Evolutionary conservation across 2,329 filamentous ascomycete species (phyloP).

Genomic region (Pyrenophora seminiperda): DNA sequence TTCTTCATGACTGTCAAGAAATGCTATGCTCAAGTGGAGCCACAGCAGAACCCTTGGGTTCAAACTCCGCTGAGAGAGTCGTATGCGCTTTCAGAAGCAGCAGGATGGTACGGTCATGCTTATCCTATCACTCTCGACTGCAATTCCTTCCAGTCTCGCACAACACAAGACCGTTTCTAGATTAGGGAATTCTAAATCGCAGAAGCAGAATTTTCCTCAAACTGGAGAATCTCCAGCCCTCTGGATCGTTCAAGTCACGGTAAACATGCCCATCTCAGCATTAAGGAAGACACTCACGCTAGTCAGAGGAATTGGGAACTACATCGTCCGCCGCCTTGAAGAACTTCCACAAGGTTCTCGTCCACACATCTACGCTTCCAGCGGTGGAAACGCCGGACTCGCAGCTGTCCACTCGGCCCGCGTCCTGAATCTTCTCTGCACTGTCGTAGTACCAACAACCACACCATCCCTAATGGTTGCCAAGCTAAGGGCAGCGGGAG

Average conservation of each 20-base stretch:
- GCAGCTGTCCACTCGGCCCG: slow-evolving; percentile 76
- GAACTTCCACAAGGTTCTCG: slow-evolving; percentile 40
- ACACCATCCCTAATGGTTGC: slow-evolving; percentile 72
- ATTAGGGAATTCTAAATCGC: slow-evolving; percentile 47
- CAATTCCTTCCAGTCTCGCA: not conserved
- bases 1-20: slow-evolving; percentile 35
- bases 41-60: slow-evolving; percentile 61
- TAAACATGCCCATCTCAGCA: slow-evolving; percentile 23
- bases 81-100: slow-evolving; percentile 67
- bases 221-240: slow-evolving; percentile 82
- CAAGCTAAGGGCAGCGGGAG: slow-evolving; percentile 71
- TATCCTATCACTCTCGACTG: slow-evolving; percentile 4
- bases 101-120: slow-evolving; percentile 68
- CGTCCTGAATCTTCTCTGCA: slow-evolving; percentile 67
- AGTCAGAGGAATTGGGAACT: slow-evolving; percentile 68
- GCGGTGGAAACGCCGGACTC: slow-evolving; percentile 83
- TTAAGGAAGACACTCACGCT: not conserved
- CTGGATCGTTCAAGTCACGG: slow-evolving; percentile 81
- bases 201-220: slow-evolving; percentile 79
- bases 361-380: slow-evolving; percentile 76
- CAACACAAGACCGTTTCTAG: slow-evolving; percentile 5
- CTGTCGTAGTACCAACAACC: slow-evolving; percentile 72
- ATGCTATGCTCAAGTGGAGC: slow-evolving; percentile 23
- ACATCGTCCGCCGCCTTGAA: slow-evolving; percentile 62
- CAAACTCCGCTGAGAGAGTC: slow-evolving; percentile 74